Percentiles rank a stretch among this genome's conserved stretches.
These are phyloP conservation scores for Microbotryomycetes sp. DNA, from an alignment of 1,284 basidiomycete species.

Conservation along the genomic window DNA sequence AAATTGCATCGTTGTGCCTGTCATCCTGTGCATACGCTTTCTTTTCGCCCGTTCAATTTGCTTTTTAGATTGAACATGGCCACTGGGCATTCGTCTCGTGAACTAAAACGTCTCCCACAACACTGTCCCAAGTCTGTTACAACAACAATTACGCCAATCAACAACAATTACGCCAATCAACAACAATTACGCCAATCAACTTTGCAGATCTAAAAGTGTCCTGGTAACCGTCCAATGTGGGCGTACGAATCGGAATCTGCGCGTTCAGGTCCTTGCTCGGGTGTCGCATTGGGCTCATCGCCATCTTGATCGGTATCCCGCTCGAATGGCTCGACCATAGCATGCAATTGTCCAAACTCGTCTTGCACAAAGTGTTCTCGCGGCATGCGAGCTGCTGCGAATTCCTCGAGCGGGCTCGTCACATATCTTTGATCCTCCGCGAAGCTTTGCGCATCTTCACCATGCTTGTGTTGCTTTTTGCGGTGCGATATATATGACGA, in stretches of 20 bases:
- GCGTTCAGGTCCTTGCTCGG: neutral
- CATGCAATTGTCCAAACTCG: neutral
- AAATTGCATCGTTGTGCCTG: too few relatives aligned
- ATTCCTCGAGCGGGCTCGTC: neutral
- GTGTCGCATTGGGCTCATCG: neutral
- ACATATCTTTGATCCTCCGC: neutral
- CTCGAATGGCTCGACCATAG: neutral
- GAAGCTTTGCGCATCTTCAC: constrained; percentile 1
- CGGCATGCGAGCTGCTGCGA: too few relatives aligned
- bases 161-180: too few relatives aligned
- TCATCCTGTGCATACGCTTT: too few relatives aligned
- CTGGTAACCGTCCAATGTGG: constrained; percentile 14
- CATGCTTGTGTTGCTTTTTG: neutral
- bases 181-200: too few relatives aligned
- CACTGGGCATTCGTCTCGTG: too few relatives aligned
- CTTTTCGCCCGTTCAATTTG: too few relatives aligned
- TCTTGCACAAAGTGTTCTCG: neutral
- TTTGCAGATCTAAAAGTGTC: too few relatives aligned
- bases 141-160: too few relatives aligned
- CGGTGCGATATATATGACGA: constrained; percentile 1
- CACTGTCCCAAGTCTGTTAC: too few relatives aligned
- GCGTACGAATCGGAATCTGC: neutral
- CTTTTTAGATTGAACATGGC: too few relatives aligned
- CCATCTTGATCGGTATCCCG: neutral
- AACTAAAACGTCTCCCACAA: too few relatives aligned